Percentiles rank a stretch among this genome's conserved stretches.
phyloP scores from a whole-genome alignment of 2,329 filamentous ascomycete genomes.

The Cladosporium phlei region DNA sequence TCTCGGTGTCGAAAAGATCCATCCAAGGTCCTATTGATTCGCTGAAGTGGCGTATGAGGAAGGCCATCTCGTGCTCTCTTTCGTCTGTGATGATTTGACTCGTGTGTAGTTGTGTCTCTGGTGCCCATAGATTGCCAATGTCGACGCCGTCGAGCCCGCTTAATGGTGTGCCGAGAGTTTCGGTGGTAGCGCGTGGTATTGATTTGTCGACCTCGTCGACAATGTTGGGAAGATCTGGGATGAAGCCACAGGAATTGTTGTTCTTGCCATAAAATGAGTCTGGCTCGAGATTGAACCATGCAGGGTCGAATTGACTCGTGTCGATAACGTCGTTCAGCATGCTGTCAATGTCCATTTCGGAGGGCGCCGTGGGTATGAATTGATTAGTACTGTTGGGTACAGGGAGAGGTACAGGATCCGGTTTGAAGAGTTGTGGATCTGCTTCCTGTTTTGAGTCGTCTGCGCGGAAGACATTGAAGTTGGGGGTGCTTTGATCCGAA shows the following conservation, averaged over 20 bases:
- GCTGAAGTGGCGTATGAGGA: conserved; percentile 56
- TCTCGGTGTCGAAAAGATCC: conserved; percentile 52
- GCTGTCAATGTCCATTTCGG: conserved; percentile 12
- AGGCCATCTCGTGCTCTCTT: conserved; percentile 54
- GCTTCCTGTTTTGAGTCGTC: neutral
- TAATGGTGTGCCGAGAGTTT: conserved; percentile 7
- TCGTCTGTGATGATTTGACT: conserved; percentile 32
- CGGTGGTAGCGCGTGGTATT: conserved; percentile 1
- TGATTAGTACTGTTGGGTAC: neutral
- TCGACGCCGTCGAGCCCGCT: conserved; percentile 5
- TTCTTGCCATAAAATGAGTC: conserved; percentile 26
- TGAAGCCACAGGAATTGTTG: conserved; percentile 31
- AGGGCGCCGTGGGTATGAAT: neutral
- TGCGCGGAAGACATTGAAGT: conserved; percentile 2
- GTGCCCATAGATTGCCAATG: conserved; percentile 24
- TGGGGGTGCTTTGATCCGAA: conserved; percentile 8
- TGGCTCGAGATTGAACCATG: conserved; percentile 30
- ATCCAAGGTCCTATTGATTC: conserved; percentile 57
- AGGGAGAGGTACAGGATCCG: neutral
- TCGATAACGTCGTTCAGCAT: conserved; percentile 11
- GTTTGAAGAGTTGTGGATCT: conserved; percentile 4
- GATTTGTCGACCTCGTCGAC: conserved; percentile 29
- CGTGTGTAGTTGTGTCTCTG: conserved; percentile 28
- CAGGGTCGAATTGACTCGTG: conserved; percentile 26
- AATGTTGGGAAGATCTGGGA: conserved; percentile 29